Evolutionary conservation across 495 filamentous ascomycete species (phyloP), one percentile per base, ranked within the genome.

Genomic region (Podospora pseudoanserina): DNA sequence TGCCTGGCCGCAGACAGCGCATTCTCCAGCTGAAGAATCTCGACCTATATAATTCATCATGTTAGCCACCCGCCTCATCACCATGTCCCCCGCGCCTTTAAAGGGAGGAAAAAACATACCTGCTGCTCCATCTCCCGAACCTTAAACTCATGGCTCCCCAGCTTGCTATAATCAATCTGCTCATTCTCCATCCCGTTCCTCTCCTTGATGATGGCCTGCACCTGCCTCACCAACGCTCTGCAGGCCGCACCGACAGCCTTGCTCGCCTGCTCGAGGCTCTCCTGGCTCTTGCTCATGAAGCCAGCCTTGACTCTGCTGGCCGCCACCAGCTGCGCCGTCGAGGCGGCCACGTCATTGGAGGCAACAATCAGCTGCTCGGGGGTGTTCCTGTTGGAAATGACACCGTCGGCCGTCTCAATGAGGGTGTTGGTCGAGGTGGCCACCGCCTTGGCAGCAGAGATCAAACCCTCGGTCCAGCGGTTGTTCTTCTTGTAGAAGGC

Each of bases 401-500:
- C 95, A 60, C 95, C 95, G 74, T 99, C 95, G 4, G 95, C 95
- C 20, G 94, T 98, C 83, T 98, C 96, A 71, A 98, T 99, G 68
- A 99, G 84, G 44, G 88, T 95, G 81, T 97, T 97, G 57, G 96
- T 99, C 0, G 91, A 94, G 3, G 82, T 76, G 15, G 95, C 95
- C 6, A 99, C 96, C 1, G 95, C 95, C 81, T 98, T 98, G 63
- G 95, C 95, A 4, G 95, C 95, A 44, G 92, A 96, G 77, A 99
- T 97, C 59, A 99, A 86, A 60, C 95, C 95, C 76, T 99, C 96
- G 0, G 95, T 98, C 95, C 95, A 99, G 55, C 95, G 89, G 78
- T 87, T 87, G 84, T 97, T 96, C 82, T 97, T 97, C 86, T 99
- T 99, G 88, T 99, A 99, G 84, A 98, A 99, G 49, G 93, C 92